Conservation (phyloP, 768 basidiomycete genomes). For the Xerocomellus intermedius region DNA sequence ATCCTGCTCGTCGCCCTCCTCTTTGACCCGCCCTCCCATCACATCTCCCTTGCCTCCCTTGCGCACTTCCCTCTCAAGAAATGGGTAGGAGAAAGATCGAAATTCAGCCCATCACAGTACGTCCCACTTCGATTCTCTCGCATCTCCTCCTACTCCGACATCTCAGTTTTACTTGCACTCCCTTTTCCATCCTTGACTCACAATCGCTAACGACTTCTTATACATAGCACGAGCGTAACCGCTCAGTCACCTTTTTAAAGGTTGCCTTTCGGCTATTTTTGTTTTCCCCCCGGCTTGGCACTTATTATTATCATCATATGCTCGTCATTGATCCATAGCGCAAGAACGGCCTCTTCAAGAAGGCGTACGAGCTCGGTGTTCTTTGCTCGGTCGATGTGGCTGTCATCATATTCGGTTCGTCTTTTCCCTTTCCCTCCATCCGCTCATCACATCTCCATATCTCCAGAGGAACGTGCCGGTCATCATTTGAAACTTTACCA, state of each 20-base stretch:
- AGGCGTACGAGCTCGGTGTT: constrained; percentile 88
- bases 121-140: constrained; percentile 34
- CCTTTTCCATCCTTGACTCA: constrained; percentile 32
- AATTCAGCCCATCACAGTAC: constrained; percentile 75
- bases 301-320: constrained; percentile 34
- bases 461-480: constrained; percentile 70
- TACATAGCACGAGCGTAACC: constrained; percentile 86
- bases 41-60: constrained; percentile 4
- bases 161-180: constrained; percentile 31
- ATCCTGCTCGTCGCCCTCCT: constrained; percentile 18
- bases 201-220: constrained; percentile 37
- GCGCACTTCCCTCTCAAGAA: constrained; percentile 8
- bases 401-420: constrained; percentile 79
- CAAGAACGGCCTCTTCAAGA: constrained; percentile 89
- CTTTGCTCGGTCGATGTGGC: constrained; percentile 87
- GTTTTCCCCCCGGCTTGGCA: constrained; percentile 36
- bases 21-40: constrained; percentile 23
- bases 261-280: constrained; percentile 69
- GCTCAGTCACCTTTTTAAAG: constrained; percentile 90
- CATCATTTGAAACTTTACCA: constrained; percentile 82
- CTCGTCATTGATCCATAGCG: constrained; percentile 47
- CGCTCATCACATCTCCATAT: background rate
- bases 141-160: constrained; percentile 7
- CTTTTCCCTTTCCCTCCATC: constrained; percentile 18
- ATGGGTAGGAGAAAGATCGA: constrained; percentile 83